Base-by-base conservation (phyloP, 2,329 filamentous ascomycete species). In the Daldinia sp. region DNA sequence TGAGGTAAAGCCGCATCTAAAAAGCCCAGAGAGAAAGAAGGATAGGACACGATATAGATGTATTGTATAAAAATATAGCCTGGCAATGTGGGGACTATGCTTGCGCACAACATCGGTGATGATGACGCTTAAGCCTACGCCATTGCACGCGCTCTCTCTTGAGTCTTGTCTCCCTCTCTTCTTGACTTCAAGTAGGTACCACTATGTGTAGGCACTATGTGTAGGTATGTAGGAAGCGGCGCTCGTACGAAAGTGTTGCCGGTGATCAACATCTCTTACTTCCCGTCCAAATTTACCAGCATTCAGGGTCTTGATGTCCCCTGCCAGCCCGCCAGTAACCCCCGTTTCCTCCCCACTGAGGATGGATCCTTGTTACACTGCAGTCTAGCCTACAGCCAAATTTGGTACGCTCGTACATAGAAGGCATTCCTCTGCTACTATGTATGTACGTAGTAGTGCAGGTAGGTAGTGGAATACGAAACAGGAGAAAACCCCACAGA, bases 281-380 rank as follows among this genome's bases (percentile, higher is more conserved):
- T 60, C 63, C 63, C 69, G 69, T 58, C 69, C 33, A 65, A 71
- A 65, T 51, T 37, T 63, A 68, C 70, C 60, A 70, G 62, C 65
- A 63, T 65, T 55, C 65, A 54, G 60, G 59, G 53, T 51, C 18
- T 70, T 48, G 37, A 42, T 56, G 23, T 33, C 63, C 65, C 65
- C 63, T 68, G 62, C 20, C 20, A 23, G 2, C 20, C 20, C 20
- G 20, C 20, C 20, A 23, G 20, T 42, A 64, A 48, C 59, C 55
- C 50, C 56, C 55, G 51, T 60, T 60, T 12, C 13, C 59, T 65
- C 65, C 62, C 69, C 74, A 75, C 72, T 70, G 66, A 68, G 70
- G 72, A 72, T 64, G 63, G 67, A 73, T 70, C 73, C 73, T 67
- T 60, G 71, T 68, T 65, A 65, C 57, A 63, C 63, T 72, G 68